phyloP scores from a whole-genome alignment of 2,329 filamentous ascomycete genomes.

The Sclerotinia borealis region DNA sequence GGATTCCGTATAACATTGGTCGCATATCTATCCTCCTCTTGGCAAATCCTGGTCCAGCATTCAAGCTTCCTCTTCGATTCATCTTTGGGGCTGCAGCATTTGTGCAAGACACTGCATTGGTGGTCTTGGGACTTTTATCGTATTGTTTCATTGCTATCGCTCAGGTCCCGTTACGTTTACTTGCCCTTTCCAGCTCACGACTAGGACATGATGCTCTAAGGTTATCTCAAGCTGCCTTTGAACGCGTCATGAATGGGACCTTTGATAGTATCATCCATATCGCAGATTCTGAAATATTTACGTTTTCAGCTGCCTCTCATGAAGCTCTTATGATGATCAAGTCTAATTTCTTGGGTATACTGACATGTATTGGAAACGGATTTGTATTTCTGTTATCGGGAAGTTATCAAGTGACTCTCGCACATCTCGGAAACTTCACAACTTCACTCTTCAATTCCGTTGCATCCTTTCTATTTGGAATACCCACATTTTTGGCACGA shows the following conservation, averaged over 20 bases:
- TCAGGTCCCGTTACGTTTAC: constrained; percentile 17
- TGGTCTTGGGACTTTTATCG: constrained; percentile 51
- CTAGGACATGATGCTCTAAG: constrained; percentile 17
- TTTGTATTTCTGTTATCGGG: constrained; percentile 43
- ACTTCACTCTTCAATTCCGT: neutral
- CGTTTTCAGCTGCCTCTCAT: constrained; percentile 72
- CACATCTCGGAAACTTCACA: neutral
- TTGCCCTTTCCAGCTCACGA: constrained; percentile 7
- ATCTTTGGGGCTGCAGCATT: constrained; percentile 71
- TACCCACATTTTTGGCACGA: constrained; percentile 37
- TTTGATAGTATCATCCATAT: constrained; percentile 41
- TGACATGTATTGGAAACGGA: constrained; percentile 36
- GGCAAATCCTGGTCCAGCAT: constrained; percentile 66
- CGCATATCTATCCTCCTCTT: constrained; percentile 75
- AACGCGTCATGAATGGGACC: constrained; percentile 43
- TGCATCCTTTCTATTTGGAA: constrained; percentile 23
- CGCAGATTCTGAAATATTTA: constrained; percentile 57
- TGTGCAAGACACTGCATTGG: constrained; percentile 67
- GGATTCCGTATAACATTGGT: constrained; percentile 86
- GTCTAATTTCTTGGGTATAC: constrained; percentile 39
- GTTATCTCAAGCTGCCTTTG: constrained; percentile 26
- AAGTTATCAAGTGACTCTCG: constrained; percentile 33
- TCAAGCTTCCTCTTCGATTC: constrained; percentile 65
- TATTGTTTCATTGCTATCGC: constrained; percentile 29
- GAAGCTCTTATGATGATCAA: constrained; percentile 60